These are phyloP conservation scores for Hylodesmum podocarpum DNA, from an alignment of 306 rosid genomes.

Conservation along the genomic window DNA sequence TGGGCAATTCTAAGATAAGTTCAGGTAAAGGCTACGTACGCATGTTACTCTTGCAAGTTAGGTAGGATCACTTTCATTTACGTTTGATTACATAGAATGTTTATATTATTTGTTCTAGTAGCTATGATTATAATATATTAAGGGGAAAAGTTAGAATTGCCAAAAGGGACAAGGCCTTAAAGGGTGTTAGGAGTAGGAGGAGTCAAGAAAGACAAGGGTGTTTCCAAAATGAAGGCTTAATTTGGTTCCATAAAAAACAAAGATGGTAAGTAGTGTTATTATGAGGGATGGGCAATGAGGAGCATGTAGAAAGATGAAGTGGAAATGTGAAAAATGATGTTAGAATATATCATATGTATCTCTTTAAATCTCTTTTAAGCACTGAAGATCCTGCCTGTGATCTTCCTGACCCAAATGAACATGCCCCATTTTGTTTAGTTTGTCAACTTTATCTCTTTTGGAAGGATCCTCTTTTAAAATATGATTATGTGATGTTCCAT, in stretches of 20 bases:
- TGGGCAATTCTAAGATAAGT: slow-evolving; percentile 16
- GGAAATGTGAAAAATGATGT: slow-evolving; percentile 42
- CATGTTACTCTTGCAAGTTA: neutral
- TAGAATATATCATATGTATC: slow-evolving; percentile 50
- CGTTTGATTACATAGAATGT: neutral
- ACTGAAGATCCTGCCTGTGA: slow-evolving; percentile 69
- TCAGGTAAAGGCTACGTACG: slow-evolving; percentile 20
- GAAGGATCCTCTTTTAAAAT: slow-evolving; percentile 52
- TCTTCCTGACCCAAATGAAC: slow-evolving; percentile 66
- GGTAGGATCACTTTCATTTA: slow-evolving; percentile 43
- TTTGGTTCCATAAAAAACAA: slow-evolving; percentile 30
- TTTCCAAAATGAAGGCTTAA: slow-evolving; percentile 17
- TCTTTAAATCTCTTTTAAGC: slow-evolving; percentile 31
- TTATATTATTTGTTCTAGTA: neutral
- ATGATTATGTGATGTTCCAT: slow-evolving; percentile 28
- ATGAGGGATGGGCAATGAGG: slow-evolving; percentile 45
- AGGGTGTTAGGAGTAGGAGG: slow-evolving; percentile 37
- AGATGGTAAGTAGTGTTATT: slow-evolving; percentile 27
- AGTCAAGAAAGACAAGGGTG: slow-evolving; percentile 41
- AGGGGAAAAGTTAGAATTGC: neutral
- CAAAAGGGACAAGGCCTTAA: slow-evolving; percentile 39
- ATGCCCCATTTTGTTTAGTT: slow-evolving; percentile 65
- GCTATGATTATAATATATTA: slow-evolving; percentile 25
- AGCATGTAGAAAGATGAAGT: slow-evolving; percentile 31
- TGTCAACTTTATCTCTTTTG: slow-evolving; percentile 69